phyloP scores from a whole-genome alignment of 495 filamentous ascomycete genomes.

The Haplographium delicatum region DNA sequence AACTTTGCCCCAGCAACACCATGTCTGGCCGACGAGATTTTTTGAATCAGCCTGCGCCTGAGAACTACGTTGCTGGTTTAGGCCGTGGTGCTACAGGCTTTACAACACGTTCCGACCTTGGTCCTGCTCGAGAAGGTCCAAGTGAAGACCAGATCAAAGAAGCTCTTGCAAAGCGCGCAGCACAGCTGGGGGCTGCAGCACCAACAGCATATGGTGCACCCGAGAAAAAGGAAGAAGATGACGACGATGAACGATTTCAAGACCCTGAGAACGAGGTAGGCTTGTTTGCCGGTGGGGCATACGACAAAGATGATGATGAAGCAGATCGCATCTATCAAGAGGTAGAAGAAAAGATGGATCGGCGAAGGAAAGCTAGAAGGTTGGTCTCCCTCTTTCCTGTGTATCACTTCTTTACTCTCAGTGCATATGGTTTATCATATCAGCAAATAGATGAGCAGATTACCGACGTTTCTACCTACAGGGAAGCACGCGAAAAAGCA shows the following conservation, averaged over 20 bases:
- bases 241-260: constrained; percentile 83
- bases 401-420: constrained; percentile 19
- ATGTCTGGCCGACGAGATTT: constrained; percentile 89
- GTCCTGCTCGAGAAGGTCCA: constrained; percentile 92
- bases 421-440: constrained; percentile 64
- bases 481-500: constrained; percentile 90
- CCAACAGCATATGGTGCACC: constrained; percentile 72
- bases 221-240: constrained; percentile 72
- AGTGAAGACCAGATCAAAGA: constrained; percentile 98
- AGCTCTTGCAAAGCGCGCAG: constrained; percentile 85
- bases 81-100: constrained; percentile 97
- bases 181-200: constrained; percentile 73
- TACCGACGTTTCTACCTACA: constrained; percentile 76
- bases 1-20: constrained; percentile 12
- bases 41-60: constrained; percentile 81
- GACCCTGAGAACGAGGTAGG: constrained; percentile 97
- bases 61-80: constrained; percentile 97
- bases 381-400: constrained; percentile 51
- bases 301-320: constrained; percentile 95
- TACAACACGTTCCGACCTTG: constrained; percentile 93
- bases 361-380: constrained; percentile 79
- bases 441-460: constrained; percentile 66
- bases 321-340: constrained; percentile 92
- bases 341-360: constrained; percentile 96
- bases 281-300: constrained; percentile 87